Evolutionary conservation across 2,329 filamentous ascomycete genomes (phyloP), one percentile per base, ranked within the genome.

Genomic region (Cercospora sojina): DNA sequence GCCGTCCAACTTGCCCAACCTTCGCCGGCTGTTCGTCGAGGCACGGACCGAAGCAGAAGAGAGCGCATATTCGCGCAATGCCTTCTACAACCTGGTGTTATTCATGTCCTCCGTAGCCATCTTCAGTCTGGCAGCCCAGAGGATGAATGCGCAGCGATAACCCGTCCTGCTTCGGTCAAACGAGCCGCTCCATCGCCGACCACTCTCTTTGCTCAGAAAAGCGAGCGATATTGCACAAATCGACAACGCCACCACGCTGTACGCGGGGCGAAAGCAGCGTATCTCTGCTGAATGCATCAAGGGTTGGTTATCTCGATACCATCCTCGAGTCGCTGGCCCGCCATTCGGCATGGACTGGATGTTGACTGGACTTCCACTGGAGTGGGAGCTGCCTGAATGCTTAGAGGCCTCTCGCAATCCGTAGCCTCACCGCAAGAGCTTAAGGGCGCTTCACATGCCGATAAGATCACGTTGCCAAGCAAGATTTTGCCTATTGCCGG

Each of bases 81-180:
- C 95, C 61, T 99, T 99, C 79, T 99, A 99, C 81, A 98, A 99
- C 75, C 88, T 96, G 0, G 93, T 97, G 0, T 83, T 98, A 2
- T 99, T 98, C 82, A 94, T 99, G 84, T 95, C 93, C 25, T 97
- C 95, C 0, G 91, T 99, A 25, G 93, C 94, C 7, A 88, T 97
- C 67, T 97, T 98, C 82, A 96, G 94, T 77, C 82, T 99, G 67
- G 89, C 95, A 68, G 95, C 94, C 29, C 95, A 99, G 76, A 90
- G 90, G 72, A 91, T 97, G 85, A 84, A 83, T 68, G 79, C 79
- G 16, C 72, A 73, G 60, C 61, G 62, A 69, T 74, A 68, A 73
- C 12, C 38, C 13, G 16, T 56, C 13, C 29, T 23, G 25, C 53
- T 31, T 29, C 10, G 53, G 4, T 18, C 25, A 10, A 31, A 31